Percentiles rank a stretch among this genome's conserved stretches.
These are phyloP conservation scores for Suillus subalutaceus DNA, from an alignment of 768 basidiomycete genomes.

Conservation along the genomic window DNA sequence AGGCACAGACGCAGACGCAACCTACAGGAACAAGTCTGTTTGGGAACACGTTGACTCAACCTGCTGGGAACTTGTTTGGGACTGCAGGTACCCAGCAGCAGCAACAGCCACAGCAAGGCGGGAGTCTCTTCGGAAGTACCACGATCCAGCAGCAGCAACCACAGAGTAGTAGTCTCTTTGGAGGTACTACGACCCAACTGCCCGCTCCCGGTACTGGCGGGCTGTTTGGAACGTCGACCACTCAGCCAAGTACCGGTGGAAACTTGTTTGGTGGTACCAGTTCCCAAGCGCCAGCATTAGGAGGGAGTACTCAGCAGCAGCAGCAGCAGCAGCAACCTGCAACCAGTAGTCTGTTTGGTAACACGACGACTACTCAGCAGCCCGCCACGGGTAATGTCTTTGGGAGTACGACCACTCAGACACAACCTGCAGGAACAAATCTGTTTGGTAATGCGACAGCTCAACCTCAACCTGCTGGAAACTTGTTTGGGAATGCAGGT, in stretches of 20 bases:
- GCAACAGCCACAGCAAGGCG: conserved; percentile 14
- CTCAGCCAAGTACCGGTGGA: conserved; percentile 12
- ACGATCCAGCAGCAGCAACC: conserved; percentile 16
- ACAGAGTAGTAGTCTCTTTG: conserved; percentile 30
- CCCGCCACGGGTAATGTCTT: conserved; percentile 23
- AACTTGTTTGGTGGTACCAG: conserved; percentile 23
- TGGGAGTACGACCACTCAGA: conserved; percentile 17
- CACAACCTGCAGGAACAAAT: conserved; percentile 13
- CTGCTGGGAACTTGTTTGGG: conserved; percentile 23
- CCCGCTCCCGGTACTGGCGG: conserved; percentile 20
- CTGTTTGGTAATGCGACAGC: conserved; percentile 18
- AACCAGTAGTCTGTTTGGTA: conserved; percentile 24
- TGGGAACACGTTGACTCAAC: conserved; percentile 20
- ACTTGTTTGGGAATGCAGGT: conserved; percentile 27
- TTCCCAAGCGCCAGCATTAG: conserved; percentile 19
- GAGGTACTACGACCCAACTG: conserved; percentile 17
- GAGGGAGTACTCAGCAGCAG: conserved; percentile 16
- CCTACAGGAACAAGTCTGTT: conserved; percentile 23
- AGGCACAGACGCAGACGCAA: conserved; percentile 9
- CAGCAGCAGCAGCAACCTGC: conserved; percentile 6
- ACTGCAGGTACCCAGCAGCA: conserved; percentile 17
- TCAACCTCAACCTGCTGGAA: conserved; percentile 11
- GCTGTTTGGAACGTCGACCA: conserved; percentile 20
- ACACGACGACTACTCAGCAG: conserved; percentile 17
- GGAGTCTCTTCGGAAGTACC: conserved; percentile 21